Conservation (phyloP, 345 rosid genomes). For the Citrus sp. region DNA sequence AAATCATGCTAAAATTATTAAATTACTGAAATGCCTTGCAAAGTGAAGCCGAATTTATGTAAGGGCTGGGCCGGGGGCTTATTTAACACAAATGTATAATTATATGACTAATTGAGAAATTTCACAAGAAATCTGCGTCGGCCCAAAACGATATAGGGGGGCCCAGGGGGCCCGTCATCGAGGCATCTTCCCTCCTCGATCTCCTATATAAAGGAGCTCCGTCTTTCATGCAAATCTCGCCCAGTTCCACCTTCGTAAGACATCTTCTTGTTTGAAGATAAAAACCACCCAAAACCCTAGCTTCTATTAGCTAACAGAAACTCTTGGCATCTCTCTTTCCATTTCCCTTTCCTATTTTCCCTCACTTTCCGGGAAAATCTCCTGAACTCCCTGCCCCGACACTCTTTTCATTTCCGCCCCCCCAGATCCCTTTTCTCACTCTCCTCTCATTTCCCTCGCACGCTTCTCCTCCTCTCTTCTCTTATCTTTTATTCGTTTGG, state of each 20-base stretch:
- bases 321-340: neutral
- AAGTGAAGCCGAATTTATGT: too few relatives aligned
- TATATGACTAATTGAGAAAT: too few relatives aligned
- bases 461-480: neutral
- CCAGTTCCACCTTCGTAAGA: conserved; percentile 17
- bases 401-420: neutral
- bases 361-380: conserved; percentile 20
- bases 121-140: conserved; percentile 4
- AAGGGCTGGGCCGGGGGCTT: too few relatives aligned
- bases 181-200: neutral
- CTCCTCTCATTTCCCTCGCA: too few relatives aligned
- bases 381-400: neutral
- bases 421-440: neutral
- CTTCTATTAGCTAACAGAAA: neutral
- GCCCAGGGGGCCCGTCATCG: conserved; percentile 19
- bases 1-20: too few relatives aligned
- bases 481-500: neutral
- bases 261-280: conserved; percentile 15
- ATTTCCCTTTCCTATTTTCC: conserved; percentile 7
- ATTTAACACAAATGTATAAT: too few relatives aligned
- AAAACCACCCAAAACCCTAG: neutral
- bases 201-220: conserved; percentile 44
- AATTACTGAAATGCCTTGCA: too few relatives aligned
- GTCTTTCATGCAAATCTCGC: conserved; percentile 63
- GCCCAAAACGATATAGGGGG: neutral